Evolutionary conservation across 2,329 filamentous ascomycete genomes (phyloP), one percentile per base, ranked within the genome.

Genomic region (Teratosphaeria epicoccoides): DNA sequence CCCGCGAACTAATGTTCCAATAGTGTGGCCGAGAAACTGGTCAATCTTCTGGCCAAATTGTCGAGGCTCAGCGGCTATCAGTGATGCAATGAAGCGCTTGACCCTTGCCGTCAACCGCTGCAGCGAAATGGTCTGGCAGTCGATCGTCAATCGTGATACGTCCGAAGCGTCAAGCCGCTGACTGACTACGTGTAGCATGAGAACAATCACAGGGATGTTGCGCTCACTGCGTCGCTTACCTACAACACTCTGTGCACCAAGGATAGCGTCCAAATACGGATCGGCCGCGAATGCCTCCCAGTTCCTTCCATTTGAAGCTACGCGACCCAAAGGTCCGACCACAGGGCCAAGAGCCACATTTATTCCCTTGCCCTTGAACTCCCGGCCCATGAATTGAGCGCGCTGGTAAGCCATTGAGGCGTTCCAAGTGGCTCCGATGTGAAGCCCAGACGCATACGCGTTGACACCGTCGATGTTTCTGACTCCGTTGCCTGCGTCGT

Each of bases 271-370:
- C 20, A 88, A 74, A 3, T 78, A 79, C 0, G 85, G 84, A 62
- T 89, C 85, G 1, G 77, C 70, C 1, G 83, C 84, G 60, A 88
- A 88, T 0, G 80, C 80, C 63, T 89, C 85, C 84, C 84, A 88
- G 60, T 79, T 85, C n/a, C 85, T 77, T 2, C 66, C 66, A 14
- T 82, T 84, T 47, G 80, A 76, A 0, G 85, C 84, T 60, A 87
- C 85, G 9, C 84, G 76, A 1, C 85, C 85, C 2, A 88, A 66
- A 1, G 85, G 79, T 0, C 84, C 84, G 24, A 87, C 82, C 0
- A 77, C 73, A 1, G 84, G 85, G 0, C 84, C 85, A 4, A 88
- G 73, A 54, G 80, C 82, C 50, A 88, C 75, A 63, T 88, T 83
- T 25, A 82, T 76, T 33, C 71, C 58, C 70, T 68, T 68, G 24